These are phyloP conservation scores for Alternaria sp. DNA, from an alignment of 2,329 filamentous ascomycete species.

Conservation along the genomic window DNA sequence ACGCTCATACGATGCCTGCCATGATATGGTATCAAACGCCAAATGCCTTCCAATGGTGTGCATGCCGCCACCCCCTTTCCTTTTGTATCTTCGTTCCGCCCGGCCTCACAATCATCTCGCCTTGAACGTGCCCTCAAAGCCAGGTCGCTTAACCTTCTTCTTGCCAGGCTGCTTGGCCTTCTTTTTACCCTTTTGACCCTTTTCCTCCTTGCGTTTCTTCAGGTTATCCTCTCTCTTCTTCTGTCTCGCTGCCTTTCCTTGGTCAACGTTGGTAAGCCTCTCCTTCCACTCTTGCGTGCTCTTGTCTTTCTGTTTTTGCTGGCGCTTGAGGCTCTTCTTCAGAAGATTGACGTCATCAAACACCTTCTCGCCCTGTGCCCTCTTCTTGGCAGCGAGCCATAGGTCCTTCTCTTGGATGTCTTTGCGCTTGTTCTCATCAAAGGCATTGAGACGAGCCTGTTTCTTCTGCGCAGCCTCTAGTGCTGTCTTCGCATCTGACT, in stretches of 20 bases:
- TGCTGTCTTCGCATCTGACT: conserved; percentile 83
- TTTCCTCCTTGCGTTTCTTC: conserved; percentile 76
- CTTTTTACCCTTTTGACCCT: conserved; percentile 73
- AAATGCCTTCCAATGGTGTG: conserved; percentile 34
- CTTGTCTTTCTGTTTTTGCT: conserved; percentile 89
- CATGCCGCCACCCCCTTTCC: conserved; percentile 17
- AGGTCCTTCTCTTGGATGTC: conserved; percentile 92
- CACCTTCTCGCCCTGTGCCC: conserved; percentile 87
- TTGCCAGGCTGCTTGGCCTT: conserved; percentile 64
- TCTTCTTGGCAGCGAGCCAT: conserved; percentile 90
- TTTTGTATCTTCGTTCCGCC: conserved; percentile 6
- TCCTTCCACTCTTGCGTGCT: conserved; percentile 82
- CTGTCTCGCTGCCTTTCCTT: conserved; percentile 59
- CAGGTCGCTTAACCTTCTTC: conserved; percentile 64
- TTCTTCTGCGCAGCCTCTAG: conserved; percentile 88
- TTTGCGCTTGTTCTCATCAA: conserved; percentile 81
- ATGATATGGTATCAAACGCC: conserved; percentile 44
- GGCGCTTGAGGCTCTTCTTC: conserved; percentile 94
- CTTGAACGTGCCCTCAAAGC: conserved; percentile 73
- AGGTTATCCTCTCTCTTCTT: conserved; percentile 64
- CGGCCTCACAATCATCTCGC: conserved; percentile 42
- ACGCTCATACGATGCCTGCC: conserved; percentile 39
- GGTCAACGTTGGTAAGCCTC: conserved; percentile 55
- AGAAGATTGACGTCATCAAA: conserved; percentile 81
- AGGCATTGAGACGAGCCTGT: conserved; percentile 76